Evolutionary conservation across 768 basidiomycete genomes (phyloP), one percentile per base, ranked within the genome.

Genomic region (Serendipita vermifera): DNA sequence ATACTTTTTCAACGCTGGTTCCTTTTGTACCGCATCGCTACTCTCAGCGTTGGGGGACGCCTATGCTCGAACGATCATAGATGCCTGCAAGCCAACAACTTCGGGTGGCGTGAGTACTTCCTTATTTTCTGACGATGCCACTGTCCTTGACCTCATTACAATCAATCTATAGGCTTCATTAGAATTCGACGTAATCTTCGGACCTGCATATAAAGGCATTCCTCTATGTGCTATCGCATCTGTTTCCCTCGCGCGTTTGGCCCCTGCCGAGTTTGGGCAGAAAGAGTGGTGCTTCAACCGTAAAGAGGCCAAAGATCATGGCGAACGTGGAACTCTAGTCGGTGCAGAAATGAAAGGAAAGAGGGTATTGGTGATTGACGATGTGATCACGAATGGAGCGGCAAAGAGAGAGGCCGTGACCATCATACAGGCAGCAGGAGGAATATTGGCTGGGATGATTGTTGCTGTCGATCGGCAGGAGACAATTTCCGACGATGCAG

Each of bases 151-250:
- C 57, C 1, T 55, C 63, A 22, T 38, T 17, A 14, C 2, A 14
- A 38, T 38, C 36, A 17, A 14, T 64, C 68, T 11, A 63, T 67
- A 7, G 36, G 63, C 51, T 7, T 57, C 76, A 4, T 71, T 73
- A 0, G 41, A 64, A 26, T 81, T 93, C 62, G 88, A 94, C 62
- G 78, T 97, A 40, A 76, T 98, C 32, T 96, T 98, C 62, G 94
- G 94, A 0, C 94, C 94, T 0, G 93, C 94, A 2, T 98, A 98
- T 73, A 98, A 98, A 71, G 94, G 91, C 24, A 98, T 98, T 64
- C 78, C 92, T 0, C 81, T 99, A 53, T 93, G 92, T 0, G 85
- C 93, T 0, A 77, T 85, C 32, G 87, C 93, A 2, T 75, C 85
- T 2, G 75, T 93, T 17, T 75, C 83, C 20, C 75, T 99, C 7